Evolutionary conservation across 1,139 yeast genomes (phyloP).

Genomic region (Nakaseomyces sp.): DNA sequence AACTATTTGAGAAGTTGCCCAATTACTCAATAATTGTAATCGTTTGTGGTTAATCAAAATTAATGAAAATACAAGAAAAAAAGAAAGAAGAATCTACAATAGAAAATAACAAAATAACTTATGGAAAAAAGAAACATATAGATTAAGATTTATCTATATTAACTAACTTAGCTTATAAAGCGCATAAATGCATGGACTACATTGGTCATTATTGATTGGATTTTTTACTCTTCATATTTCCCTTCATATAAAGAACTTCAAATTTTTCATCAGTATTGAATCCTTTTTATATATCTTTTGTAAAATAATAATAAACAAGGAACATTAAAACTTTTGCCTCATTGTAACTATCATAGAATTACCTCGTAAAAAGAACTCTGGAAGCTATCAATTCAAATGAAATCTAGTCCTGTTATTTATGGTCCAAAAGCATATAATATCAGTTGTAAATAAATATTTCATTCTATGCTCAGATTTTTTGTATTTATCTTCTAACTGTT

Average conservation of each 20-base stretch:
- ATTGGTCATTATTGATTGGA: background rate
- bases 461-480: too few relatives aligned
- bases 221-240: background rate
- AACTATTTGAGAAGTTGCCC: conserved; percentile 73
- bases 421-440: too few relatives aligned
- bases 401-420: too few relatives aligned
- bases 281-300: background rate
- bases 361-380: too few relatives aligned
- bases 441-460: background rate
- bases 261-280: background rate
- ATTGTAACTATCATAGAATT: background rate
- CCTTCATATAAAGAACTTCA: background rate
- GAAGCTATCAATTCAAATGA: too few relatives aligned
- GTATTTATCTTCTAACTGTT: background rate
- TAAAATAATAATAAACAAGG: too few relatives aligned
- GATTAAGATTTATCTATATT: background rate
- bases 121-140: background rate
- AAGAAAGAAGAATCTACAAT: background rate
- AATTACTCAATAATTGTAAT: conserved; percentile 44
- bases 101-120: background rate
- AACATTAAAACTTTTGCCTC: too few relatives aligned
- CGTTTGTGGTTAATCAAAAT: background rate
- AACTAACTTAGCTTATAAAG: background rate
- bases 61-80: background rate
- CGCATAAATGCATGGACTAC: background rate